Conservation (phyloP, 495 filamentous ascomycete species). For the Platismatia glauca region DNA sequence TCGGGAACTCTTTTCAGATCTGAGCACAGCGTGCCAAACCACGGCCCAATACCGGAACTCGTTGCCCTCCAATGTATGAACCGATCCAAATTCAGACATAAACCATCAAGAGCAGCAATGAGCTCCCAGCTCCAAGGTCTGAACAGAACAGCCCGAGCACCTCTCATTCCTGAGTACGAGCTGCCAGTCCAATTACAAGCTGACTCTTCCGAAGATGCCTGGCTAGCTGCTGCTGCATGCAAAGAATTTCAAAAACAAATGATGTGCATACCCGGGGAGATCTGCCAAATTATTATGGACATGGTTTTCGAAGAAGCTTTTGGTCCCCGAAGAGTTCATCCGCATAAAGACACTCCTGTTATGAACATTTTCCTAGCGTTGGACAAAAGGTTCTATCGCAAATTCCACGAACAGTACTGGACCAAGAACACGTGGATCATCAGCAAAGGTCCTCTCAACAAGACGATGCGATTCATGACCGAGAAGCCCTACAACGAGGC, state of each 20-base stretch:
- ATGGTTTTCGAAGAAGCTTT: constrained; percentile 12
- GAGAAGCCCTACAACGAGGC: constrained; percentile 4
- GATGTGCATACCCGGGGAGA: constrained; percentile 1
- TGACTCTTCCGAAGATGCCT: too few relatives aligned
- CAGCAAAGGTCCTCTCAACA: constrained; percentile 7
- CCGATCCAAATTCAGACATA: not conserved
- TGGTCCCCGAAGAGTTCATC: constrained; percentile 9
- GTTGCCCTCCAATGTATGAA: not conserved
- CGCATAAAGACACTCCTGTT: constrained; percentile 2
- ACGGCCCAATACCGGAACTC: not conserved
- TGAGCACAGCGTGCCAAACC: not conserved
- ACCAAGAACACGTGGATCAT: constrained; percentile 12
- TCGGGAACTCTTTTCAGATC: not conserved
- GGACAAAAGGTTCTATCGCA: not conserved
- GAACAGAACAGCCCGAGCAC: not conserved
- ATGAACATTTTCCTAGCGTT: constrained; percentile 9
- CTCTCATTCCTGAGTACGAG: not conserved
- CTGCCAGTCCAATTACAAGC: not conserved
- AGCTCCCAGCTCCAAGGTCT: not conserved
- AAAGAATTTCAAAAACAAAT: not conserved
- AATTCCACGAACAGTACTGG: constrained; percentile 7
- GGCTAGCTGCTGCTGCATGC: not conserved
- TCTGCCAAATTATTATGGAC: constrained; percentile 15
- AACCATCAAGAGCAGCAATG: not conserved
- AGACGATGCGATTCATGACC: constrained; percentile 16